A percentile compares a stretch with the other conserved stretches of the same genome.
phyloP scores from a whole-genome alignment of 2,329 filamentous ascomycete species.

The Paecilomyces dactylethromorphus region DNA sequence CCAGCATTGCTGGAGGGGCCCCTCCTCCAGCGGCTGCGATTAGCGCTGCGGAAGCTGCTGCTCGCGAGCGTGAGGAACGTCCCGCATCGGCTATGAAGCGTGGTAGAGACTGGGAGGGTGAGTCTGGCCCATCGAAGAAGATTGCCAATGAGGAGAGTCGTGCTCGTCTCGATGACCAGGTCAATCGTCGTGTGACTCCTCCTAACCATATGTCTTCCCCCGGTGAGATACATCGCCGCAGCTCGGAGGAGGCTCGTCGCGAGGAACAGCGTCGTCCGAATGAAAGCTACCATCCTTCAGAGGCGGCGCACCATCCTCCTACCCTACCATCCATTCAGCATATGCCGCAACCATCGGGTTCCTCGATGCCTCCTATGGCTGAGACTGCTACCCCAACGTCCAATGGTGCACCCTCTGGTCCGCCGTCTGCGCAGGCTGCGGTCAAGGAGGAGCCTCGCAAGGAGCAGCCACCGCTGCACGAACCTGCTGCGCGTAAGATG shows the following conservation, averaged over 20 bases:
- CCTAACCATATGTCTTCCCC: slow-evolving; percentile 55
- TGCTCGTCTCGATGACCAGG: slow-evolving; percentile 77
- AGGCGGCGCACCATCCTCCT: slow-evolving; percentile 79
- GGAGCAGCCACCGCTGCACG: slow-evolving; percentile 52
- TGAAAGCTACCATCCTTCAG: slow-evolving; percentile 83
- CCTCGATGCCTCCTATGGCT: slow-evolving; percentile 53
- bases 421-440: slow-evolving; percentile 45
- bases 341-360: slow-evolving; percentile 41
- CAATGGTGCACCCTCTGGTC: slow-evolving; percentile 36
- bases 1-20: slow-evolving; percentile 62
- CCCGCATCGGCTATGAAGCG: slow-evolving; percentile 77
- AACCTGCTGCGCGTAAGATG: slow-evolving; percentile 89
- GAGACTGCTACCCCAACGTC: slow-evolving; percentile 34
- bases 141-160: slow-evolving; percentile 81
- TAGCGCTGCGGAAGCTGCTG: slow-evolving; percentile 61
- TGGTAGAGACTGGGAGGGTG: slow-evolving; percentile 87
- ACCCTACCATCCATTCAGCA: slow-evolving; percentile 48
- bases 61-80: slow-evolving; percentile 64
- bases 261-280: slow-evolving; percentile 65
- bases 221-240: slow-evolving; percentile 64
- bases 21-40: slow-evolving; percentile 59
- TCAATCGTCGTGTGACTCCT: slow-evolving; percentile 65
- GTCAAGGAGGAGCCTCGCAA: slow-evolving; percentile 50
- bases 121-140: slow-evolving; percentile 66
- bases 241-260: slow-evolving; percentile 65